Evolutionary conservation across 768 basidiomycete genomes (phyloP).

Genomic region (Russula griseocarnosa): DNA sequence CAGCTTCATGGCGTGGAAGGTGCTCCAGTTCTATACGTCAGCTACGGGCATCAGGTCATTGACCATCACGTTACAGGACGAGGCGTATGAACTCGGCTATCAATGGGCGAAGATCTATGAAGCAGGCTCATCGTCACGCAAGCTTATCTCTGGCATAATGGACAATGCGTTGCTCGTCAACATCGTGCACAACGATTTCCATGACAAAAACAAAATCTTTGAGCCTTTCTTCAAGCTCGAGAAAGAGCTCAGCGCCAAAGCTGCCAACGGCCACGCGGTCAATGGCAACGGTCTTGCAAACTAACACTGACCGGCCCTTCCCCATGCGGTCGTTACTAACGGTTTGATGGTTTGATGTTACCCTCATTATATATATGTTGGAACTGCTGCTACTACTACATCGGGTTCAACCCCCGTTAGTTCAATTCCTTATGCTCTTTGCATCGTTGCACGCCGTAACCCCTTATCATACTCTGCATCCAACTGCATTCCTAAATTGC

Average conservation of each 20-base stretch:
- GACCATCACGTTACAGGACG: conserved; percentile 54
- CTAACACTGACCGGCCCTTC: not conserved
- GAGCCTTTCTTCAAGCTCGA: conserved; percentile 78
- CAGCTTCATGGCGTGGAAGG: conserved; percentile 99
- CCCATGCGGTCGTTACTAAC: conserved; percentile 10
- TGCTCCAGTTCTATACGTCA: conserved; percentile 32
- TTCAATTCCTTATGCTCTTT: conserved; percentile 22
- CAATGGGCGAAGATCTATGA: conserved; percentile 93
- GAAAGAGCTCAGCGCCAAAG: conserved; percentile 50
- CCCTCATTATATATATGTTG: conserved; percentile 26
- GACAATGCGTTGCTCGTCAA: conserved; percentile 83
- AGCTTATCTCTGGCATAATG: conserved; percentile 75
- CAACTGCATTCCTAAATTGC: conserved; percentile 34
- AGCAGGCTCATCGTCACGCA: conserved; percentile 64
- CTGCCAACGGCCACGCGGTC: conserved; percentile 14
- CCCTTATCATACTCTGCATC: conserved; percentile 33
- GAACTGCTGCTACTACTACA: conserved; percentile 4
- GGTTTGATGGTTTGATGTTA: not conserved
- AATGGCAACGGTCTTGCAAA: conserved; percentile 30
- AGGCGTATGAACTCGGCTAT: conserved; percentile 86
- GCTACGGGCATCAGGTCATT: not conserved
- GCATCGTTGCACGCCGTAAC: conserved; percentile 28
- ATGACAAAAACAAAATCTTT: conserved; percentile 79
- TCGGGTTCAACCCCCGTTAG: conserved; percentile 29
- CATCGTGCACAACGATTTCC: conserved; percentile 96